Evolutionary conservation across 305 asterid species (phyloP).

Genomic region (Fraxinus paxiana): DNA sequence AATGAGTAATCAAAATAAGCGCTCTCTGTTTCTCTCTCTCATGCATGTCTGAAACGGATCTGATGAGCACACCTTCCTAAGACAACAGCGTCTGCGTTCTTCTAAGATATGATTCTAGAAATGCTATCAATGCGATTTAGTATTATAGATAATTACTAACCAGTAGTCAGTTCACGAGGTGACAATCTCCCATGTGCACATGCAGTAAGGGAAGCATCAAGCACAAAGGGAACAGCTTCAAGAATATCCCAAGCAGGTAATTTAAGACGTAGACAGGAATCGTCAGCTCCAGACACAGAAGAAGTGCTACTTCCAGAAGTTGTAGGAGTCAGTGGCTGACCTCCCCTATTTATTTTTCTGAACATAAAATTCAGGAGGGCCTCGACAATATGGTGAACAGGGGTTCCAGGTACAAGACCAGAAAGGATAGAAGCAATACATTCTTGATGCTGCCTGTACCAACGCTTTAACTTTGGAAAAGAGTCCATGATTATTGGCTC

Average conservation of each 20-base stretch:
- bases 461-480: constrained; percentile 79
- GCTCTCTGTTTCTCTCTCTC: neutral
- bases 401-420: constrained; percentile 83
- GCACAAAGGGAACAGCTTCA: constrained; percentile 89
- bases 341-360: constrained; percentile 64
- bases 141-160: constrained; percentile 37
- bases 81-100: constrained; percentile 15
- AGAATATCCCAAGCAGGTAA: constrained; percentile 99
- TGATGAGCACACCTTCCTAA: constrained; percentile 15
- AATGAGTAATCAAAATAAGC: constrained; percentile 7
- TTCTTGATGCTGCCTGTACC: constrained; percentile 91
- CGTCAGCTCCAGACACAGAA: constrained; percentile 71
- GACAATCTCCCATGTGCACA: constrained; percentile 83
- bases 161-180: constrained; percentile 93
- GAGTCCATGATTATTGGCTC: constrained; percentile 76
- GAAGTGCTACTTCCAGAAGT: constrained; percentile 80
- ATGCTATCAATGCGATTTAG: constrained; percentile 15
- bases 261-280: constrained; percentile 56
- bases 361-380: constrained; percentile 80
- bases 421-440: constrained; percentile 81
- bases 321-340: constrained; percentile 53
- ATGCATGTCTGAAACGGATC: constrained; percentile 13
- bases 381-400: constrained; percentile 85
- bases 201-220: constrained; percentile 95
- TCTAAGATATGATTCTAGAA: constrained; percentile 9